Percentiles rank a stretch among this genome's conserved stretches.
phyloP scores from a whole-genome alignment of 805 yeast species.

The Cyberlindnera petersonii region DNA sequence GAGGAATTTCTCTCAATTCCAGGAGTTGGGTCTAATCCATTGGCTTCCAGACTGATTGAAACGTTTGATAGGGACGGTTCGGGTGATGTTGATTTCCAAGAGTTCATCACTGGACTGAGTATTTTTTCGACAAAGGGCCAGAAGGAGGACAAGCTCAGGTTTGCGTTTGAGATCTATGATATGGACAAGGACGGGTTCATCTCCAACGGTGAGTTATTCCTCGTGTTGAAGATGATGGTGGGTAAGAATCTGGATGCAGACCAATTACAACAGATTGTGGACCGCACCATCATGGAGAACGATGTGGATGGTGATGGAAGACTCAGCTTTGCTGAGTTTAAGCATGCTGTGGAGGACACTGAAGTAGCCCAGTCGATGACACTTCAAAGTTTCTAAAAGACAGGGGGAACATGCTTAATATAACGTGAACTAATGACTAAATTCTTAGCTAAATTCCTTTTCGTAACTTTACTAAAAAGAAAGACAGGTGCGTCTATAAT shows the following conservation, averaged over 20 bases:
- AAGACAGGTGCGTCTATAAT: too few species aligned
- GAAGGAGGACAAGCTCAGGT: slow-evolving; percentile 74
- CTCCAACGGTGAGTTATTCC: slow-evolving; percentile 90
- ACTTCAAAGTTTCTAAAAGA: slow-evolving; percentile 25
- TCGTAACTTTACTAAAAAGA: too few species aligned
- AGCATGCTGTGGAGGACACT: slow-evolving; percentile 53
- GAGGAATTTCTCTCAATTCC: slow-evolving; percentile 90
- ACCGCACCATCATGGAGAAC: slow-evolving; percentile 90
- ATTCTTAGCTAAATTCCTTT: too few species aligned
- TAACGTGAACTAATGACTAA: too few species aligned
- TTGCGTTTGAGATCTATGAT: slow-evolving; percentile 92
- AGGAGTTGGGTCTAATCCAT: slow-evolving; percentile 85
- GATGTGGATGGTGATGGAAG: slow-evolving; percentile 86
- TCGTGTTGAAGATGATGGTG: slow-evolving; percentile 95
- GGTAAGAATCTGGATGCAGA: slow-evolving; percentile 83
- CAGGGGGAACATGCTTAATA: not conserved
- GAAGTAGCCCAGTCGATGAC: slow-evolving; percentile 60
- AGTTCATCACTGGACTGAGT: slow-evolving; percentile 81
- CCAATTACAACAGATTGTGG: slow-evolving; percentile 95
- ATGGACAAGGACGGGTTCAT: slow-evolving; percentile 93
- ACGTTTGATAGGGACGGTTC: slow-evolving; percentile 90
- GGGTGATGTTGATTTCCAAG: slow-evolving; percentile 94
- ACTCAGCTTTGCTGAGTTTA: slow-evolving; percentile 83
- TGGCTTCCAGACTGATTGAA: slow-evolving; percentile 86
- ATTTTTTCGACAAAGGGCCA: slow-evolving; percentile 84